Evolutionary conservation across 2,329 filamentous ascomycete genomes (phyloP).

Genomic region (Xylaria digitata): DNA sequence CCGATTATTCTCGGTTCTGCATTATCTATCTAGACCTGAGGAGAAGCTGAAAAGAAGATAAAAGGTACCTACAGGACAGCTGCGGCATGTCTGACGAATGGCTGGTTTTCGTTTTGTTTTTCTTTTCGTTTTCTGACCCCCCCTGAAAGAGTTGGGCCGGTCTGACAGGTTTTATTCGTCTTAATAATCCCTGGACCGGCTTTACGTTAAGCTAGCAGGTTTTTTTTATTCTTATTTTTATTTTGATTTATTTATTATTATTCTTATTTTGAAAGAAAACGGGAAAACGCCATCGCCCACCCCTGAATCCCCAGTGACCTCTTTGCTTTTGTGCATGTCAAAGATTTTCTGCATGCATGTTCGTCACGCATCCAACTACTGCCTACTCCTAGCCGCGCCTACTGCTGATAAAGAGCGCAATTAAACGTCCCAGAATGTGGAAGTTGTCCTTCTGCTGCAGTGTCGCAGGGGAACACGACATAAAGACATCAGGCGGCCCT

Average conservation of each 20-base stretch:
- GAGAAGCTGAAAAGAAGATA: slow-evolving; percentile 22
- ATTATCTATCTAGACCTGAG: slow-evolving; percentile 8
- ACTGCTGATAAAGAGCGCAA: slow-evolving; percentile 13
- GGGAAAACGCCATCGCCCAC: slow-evolving; percentile 22
- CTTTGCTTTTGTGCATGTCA: slow-evolving; percentile 28
- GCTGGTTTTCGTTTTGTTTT: neutral
- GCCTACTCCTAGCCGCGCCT: slow-evolving; percentile 13
- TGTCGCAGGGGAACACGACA: slow-evolving; percentile 18
- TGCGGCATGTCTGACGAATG: slow-evolving; percentile 11
- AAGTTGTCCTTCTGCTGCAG: neutral
- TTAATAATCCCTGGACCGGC: neutral
- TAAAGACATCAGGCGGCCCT: slow-evolving; percentile 17
- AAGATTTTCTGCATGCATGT: slow-evolving; percentile 33
- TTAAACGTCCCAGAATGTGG: slow-evolving; percentile 9
- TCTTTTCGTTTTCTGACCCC: neutral
- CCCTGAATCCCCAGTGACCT: neutral
- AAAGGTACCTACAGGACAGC: slow-evolving; percentile 19
- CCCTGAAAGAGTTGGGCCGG: slow-evolving; percentile 7
- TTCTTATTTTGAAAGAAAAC: slow-evolving; percentile 23
- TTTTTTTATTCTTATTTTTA: no score
- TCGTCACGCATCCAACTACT: slow-evolving; percentile 15
- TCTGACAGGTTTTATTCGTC: slow-evolving; percentile 23
- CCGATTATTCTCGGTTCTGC: neutral
- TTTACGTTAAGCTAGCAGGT: neutral
- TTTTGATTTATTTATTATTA: no score